Evolutionary conservation across 805 yeast species (phyloP).

Genomic region (Lachancea meyersii): DNA sequence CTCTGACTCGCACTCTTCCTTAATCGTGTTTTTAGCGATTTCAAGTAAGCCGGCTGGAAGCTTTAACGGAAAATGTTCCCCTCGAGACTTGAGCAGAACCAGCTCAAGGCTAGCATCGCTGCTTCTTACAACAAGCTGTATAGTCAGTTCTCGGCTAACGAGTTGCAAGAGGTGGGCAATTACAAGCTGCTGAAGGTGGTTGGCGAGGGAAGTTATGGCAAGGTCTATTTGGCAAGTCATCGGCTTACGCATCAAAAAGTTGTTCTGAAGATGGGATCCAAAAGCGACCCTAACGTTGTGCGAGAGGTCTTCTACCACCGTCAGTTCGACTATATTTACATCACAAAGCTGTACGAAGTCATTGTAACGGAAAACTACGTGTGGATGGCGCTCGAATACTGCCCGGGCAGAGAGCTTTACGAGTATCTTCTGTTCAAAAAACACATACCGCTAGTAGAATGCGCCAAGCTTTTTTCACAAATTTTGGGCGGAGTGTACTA

Average conservation of each 20-base stretch:
- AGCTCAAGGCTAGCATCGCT: constrained; percentile 40
- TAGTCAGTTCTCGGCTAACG: constrained; percentile 40
- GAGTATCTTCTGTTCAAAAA: constrained; percentile 53
- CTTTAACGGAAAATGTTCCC: constrained; percentile 10
- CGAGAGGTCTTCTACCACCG: constrained; percentile 86
- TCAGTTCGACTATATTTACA: constrained; percentile 76
- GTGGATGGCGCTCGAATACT: constrained; percentile 87
- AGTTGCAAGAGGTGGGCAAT: constrained; percentile 68
- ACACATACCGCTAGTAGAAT: constrained; percentile 45
- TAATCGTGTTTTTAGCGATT: too few relatives aligned
- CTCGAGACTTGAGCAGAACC: constrained; percentile 28
- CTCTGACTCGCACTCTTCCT: too few relatives aligned
- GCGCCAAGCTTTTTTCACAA: constrained; percentile 54
- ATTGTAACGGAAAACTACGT: constrained; percentile 72
- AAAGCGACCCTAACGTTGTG: constrained; percentile 77
- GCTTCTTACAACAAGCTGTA: constrained; percentile 59
- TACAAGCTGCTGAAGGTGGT: constrained; percentile 66
- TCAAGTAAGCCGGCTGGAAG: neutral
- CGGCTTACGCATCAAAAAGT: constrained; percentile 66
- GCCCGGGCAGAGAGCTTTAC: constrained; percentile 73
- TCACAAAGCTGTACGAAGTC: constrained; percentile 79
- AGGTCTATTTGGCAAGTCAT: constrained; percentile 81
- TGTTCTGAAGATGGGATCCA: constrained; percentile 75
- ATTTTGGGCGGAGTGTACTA: constrained; percentile 53
- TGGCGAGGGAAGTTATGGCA: constrained; percentile 92